Evolutionary conservation across 202 grass and related monocot species (phyloP).

Genomic region (Thinopyrum obtusiflorum): DNA sequence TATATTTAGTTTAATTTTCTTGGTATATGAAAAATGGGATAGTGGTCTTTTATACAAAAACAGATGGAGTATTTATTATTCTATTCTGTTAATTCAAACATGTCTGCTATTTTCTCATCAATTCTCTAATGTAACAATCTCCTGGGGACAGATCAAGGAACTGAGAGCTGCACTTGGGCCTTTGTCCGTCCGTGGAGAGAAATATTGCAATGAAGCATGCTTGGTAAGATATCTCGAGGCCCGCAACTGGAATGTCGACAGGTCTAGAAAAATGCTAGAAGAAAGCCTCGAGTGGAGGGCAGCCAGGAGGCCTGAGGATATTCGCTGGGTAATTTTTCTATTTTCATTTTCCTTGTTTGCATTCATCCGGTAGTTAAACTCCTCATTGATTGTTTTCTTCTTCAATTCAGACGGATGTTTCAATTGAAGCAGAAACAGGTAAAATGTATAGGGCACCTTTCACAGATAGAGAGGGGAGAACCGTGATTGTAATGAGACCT

Average conservation of each 20-base stretch:
- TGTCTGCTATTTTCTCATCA: background rate
- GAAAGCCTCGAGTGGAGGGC: slow-evolving; percentile 81
- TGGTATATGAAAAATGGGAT: too few relatives aligned
- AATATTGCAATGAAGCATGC: slow-evolving; percentile 64
- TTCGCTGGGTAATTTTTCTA: slow-evolving; percentile 63
- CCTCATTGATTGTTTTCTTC: slow-evolving; percentile 6
- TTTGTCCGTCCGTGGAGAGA: slow-evolving; percentile 40
- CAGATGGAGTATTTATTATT: background rate
- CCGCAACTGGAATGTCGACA: slow-evolving; percentile 71
- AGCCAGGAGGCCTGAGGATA: slow-evolving; percentile 70
- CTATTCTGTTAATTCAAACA: background rate
- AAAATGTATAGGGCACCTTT: slow-evolving; percentile 81
- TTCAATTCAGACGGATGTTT: slow-evolving; percentile 63
- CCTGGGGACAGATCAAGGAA: slow-evolving; percentile 58
- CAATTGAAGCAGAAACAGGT: slow-evolving; percentile 80
- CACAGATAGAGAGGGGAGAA: slow-evolving; percentile 70
- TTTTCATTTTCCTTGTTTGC: background rate
- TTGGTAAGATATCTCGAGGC: slow-evolving; percentile 76
- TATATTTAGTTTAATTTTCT: too few relatives aligned
- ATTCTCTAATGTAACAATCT: slow-evolving; percentile 2
- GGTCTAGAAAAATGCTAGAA: slow-evolving; percentile 82
- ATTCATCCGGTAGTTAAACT: background rate
- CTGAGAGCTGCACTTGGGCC: slow-evolving; percentile 63
- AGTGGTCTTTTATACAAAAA: too few relatives aligned
- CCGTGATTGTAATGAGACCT: slow-evolving; percentile 69